A percentile compares a stretch with the other conserved stretches of the same genome.
Evolutionary conservation across 257 asterid genomes (phyloP).

Genomic region (Handroanthus guayacan): DNA sequence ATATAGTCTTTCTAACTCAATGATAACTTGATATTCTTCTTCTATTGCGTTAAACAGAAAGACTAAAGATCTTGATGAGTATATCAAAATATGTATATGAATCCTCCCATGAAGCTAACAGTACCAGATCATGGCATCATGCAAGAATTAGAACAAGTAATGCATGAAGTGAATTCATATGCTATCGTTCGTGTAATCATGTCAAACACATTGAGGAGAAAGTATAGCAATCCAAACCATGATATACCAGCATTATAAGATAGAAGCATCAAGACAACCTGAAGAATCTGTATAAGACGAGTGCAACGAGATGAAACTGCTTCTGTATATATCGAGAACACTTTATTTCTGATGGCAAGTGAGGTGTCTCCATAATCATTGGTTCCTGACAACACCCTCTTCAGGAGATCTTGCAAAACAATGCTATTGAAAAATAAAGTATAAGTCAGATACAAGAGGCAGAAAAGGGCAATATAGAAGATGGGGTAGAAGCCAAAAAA

Average conservation of each 20-base stretch:
- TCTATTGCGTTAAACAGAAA: too few species aligned
- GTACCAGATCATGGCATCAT: conserved; percentile 16
- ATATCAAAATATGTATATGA: too few species aligned
- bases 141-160: not conserved
- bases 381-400: conserved; percentile 58
- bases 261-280: conserved; percentile 68
- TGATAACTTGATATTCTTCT: too few species aligned
- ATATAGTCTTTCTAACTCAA: too few species aligned
- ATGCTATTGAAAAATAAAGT: conserved; percentile 52
- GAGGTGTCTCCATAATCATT: conserved; percentile 72
- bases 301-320: conserved; percentile 81
- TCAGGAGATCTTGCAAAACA: conserved; percentile 82
- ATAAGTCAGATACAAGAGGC: conserved; percentile 33
- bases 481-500: not conserved
- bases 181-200: conserved; percentile 20
- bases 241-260: conserved; percentile 38
- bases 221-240: conserved; percentile 33
- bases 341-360: conserved; percentile 60
- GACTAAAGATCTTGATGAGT: too few species aligned
- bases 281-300: conserved; percentile 84
- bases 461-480: conserved; percentile 5
- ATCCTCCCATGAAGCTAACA: conserved; percentile 13
- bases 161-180: conserved; percentile 29
- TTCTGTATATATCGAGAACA: conserved; percentile 68
- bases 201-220: conserved; percentile 25